phyloP scores from a whole-genome alignment of 176 grass and related monocot genomes.

The Cocos nucifera region DNA sequence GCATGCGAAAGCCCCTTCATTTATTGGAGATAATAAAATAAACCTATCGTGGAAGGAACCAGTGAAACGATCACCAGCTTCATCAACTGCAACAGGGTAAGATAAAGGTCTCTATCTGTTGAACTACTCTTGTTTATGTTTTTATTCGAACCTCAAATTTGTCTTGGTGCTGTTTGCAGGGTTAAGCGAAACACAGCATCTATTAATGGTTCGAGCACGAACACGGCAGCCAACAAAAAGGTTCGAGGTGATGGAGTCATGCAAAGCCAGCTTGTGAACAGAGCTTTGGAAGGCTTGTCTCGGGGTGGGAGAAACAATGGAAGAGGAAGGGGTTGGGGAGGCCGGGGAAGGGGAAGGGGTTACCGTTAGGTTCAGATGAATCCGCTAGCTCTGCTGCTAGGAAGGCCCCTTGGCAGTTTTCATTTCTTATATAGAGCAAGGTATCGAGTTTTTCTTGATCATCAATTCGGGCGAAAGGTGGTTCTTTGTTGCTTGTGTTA shows the following conservation, averaged over 20 bases:
- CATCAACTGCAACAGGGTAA: constrained; percentile 36
- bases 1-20: constrained; percentile 74
- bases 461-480: too few relatives aligned
- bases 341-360: constrained; percentile 70
- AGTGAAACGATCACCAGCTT: constrained; percentile 50
- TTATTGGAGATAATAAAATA: constrained; percentile 82
- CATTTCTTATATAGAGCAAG: too few relatives aligned
- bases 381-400: background rate
- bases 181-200: constrained; percentile 47
- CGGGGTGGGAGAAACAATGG: constrained; percentile 49
- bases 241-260: constrained; percentile 42
- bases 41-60: constrained; percentile 82
- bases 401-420: too few relatives aligned
- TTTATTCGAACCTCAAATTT: background rate
- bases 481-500: too few relatives aligned
- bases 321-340: constrained; percentile 50
- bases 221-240: constrained; percentile 50
- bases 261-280: constrained; percentile 73
- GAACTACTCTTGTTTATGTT: constrained; percentile 10
- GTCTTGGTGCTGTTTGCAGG: constrained; percentile 29
- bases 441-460: too few relatives aligned
- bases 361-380: constrained; percentile 38
- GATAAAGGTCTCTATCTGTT: constrained; percentile 4
- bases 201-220: constrained; percentile 35
- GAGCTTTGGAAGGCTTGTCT: constrained; percentile 83